Conservation (phyloP, 1,284 basidiomycete genomes). For the Rhodotorula sp. region DNA sequence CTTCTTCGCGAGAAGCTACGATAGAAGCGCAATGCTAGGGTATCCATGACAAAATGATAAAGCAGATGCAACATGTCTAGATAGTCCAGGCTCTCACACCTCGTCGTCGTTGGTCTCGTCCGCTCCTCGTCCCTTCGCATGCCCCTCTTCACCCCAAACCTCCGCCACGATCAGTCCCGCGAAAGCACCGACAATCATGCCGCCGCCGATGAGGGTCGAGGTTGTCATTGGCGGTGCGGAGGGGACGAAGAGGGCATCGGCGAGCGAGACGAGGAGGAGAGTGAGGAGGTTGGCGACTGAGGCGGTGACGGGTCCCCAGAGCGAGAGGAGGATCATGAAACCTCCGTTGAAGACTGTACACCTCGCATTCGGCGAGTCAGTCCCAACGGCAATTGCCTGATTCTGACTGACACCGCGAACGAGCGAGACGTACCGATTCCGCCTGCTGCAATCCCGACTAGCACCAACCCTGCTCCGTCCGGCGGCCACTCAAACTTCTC, state of each 20-base stretch:
- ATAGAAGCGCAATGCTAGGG: no score
- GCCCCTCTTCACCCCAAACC: not conserved
- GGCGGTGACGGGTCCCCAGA: constrained; percentile 75
- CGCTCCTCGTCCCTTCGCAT: no score
- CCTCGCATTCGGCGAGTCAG: not conserved
- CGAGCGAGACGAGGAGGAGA: constrained; percentile 72
- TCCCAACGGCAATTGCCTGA: not conserved
- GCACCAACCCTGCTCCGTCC: constrained; percentile 51
- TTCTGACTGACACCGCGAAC: not conserved
- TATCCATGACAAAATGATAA: no score
- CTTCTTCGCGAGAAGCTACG: no score
- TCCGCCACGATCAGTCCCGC: constrained; percentile 55
- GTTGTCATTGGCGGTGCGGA: constrained; percentile 63
- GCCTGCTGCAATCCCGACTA: constrained; percentile 62
- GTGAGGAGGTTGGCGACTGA: constrained; percentile 78
- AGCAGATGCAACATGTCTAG: no score
- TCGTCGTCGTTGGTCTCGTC: no score
- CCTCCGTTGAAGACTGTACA: constrained; percentile 65
- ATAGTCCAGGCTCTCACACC: no score
- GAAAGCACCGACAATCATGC: constrained; percentile 69
- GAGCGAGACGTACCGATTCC: constrained; percentile 45
- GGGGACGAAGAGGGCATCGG: constrained; percentile 65
- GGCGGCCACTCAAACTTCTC: constrained; percentile 63
- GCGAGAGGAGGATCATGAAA: constrained; percentile 71
- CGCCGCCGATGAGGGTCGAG: constrained; percentile 58